Conservation (phyloP, 441 rosid species). For the Metrosideros polymorpha region DNA sequence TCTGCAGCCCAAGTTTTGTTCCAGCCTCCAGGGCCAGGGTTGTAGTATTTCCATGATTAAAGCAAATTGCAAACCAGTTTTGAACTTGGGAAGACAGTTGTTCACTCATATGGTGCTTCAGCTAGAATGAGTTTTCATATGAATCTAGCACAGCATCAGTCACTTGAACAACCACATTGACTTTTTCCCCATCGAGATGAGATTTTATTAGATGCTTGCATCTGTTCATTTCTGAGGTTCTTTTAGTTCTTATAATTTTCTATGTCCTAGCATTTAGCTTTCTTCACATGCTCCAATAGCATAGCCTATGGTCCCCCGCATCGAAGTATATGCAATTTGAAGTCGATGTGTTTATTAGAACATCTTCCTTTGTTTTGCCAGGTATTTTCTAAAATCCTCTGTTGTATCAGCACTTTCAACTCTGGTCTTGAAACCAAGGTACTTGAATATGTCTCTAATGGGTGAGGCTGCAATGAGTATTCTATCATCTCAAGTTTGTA, state of each 20-base stretch:
- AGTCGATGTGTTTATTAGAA: background rate
- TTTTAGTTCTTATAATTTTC: background rate
- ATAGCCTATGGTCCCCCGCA: background rate
- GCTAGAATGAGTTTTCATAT: background rate
- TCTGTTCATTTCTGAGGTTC: background rate
- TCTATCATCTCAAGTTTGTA: background rate
- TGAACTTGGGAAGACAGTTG: background rate
- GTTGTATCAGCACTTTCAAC: conserved; percentile 62
- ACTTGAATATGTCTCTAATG: background rate
- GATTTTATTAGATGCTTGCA: background rate
- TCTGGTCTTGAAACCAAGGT: conserved; percentile 48
- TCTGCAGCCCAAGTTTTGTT: background rate
- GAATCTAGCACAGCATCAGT: background rate
- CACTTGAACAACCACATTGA: background rate
- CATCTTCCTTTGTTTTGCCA: conserved; percentile 11
- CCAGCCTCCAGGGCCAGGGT: background rate
- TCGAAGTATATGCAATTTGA: background rate
- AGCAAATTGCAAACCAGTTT: background rate
- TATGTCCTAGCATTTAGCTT: background rate
- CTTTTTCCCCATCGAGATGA: background rate
- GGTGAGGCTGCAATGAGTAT: background rate
- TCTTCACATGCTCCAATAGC: background rate
- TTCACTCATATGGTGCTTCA: background rate
- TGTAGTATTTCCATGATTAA: background rate
- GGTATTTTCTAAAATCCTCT: conserved; percentile 61